Evolutionary conservation across 495 filamentous ascomycete species (phyloP), one percentile per base, ranked within the genome.

Genomic region (Baudoinia panamericana): DNA sequence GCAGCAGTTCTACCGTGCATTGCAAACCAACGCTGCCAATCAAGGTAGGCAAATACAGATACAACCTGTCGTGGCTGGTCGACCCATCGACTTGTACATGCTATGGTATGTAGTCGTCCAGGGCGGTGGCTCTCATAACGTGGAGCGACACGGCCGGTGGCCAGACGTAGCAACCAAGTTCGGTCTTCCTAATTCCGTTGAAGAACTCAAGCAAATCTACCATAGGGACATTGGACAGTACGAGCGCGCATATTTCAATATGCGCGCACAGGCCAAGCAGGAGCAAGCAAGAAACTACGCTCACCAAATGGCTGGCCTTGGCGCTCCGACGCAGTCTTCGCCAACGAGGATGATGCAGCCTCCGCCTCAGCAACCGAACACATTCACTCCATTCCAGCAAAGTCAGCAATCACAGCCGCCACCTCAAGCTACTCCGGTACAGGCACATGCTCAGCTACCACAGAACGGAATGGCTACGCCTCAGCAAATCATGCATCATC

Each of bases 31-130:
- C 50, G 87, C 90, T 78, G 65, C 67, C 40, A 64, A 67, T 44
- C 72, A 76, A 43, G 73, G 74, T 25, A 65, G 78, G 15, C 77
- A 75, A 0, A 66, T 95, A 22, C 79, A 88, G 24, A 60, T 61
- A 3, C 77, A 75, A 43, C 85, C 86, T 0, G 57, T 68, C 9
- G 72, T 93, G 31, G 72, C 72, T 21, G 78, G 79, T 30, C 77
- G 82, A 19, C 68, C 66, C 0, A 64, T 95, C 27, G 73, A 77
- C 48, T 59, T 92, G 26, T 68, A 80, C 35, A 73, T 77, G 32
- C 69, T 97, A 6, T 95, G 84, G 62, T 71, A 72, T 28, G 64
- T 68, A 1, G 81, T 94, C 5, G 70, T 77, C 56, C 80, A 77
- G 47, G 69, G 80, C 54, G 80, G 80, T 13, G 90, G 90, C 2